Conservation (phyloP, 352 stramenopile species). For the Phytophthora citrophthora region DNA sequence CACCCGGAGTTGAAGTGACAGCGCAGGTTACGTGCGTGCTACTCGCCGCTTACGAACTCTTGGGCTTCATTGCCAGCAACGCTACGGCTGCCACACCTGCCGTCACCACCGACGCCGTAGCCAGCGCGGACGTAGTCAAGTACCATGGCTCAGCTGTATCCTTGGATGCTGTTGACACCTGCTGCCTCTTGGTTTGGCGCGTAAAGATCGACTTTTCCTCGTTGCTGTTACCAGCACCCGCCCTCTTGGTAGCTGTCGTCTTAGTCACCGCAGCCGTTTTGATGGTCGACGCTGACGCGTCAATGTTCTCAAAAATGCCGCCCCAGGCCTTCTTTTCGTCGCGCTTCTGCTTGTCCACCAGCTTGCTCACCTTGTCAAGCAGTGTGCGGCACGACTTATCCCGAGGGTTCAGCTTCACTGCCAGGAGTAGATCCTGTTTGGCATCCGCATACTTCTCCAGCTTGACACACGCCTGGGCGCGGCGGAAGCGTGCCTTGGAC, state of each 20-base stretch:
- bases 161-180: conserved; percentile 19
- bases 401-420: conserved; percentile 79
- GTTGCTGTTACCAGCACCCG: conserved; percentile 7
- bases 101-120: conserved; percentile 72
- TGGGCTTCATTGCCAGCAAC: conserved; percentile 66
- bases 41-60: conserved; percentile 42
- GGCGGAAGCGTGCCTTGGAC: conserved; percentile 85
- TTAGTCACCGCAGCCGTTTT: conserved; percentile 16
- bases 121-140: conserved; percentile 59
- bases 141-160: conserved; percentile 59
- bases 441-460: conserved; percentile 77
- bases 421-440: conserved; percentile 79
- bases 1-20: conserved; percentile 26
- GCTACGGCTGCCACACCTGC: conserved; percentile 70
- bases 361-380: conserved; percentile 74
- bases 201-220: conserved; percentile 75
- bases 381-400: conserved; percentile 83
- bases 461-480: conserved; percentile 78
- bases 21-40: conserved; percentile 7
- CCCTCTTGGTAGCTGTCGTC: conserved; percentile 24
- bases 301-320: conserved; percentile 74
- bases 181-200: conserved; percentile 62
- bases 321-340: conserved; percentile 85
- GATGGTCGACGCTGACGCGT: conserved; percentile 33
- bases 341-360: conserved; percentile 76